Base-by-base conservation (phyloP, 441 rosid genomes). In the Rhodomyrtus psidioides region DNA sequence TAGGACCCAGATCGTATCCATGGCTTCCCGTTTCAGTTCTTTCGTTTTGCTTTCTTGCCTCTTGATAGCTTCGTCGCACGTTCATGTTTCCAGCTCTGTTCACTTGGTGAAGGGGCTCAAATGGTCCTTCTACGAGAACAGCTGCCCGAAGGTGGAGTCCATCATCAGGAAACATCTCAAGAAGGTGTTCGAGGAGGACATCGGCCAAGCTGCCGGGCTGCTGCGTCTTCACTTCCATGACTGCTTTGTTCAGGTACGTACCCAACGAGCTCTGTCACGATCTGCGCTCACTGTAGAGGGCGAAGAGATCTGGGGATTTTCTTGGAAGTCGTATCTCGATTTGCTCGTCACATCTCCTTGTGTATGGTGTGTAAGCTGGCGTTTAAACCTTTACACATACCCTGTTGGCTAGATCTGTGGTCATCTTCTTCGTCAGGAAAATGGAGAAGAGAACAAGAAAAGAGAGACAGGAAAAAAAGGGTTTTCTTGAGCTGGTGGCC, bases 181-280 rank as follows among this genome's bases (percentile, higher is more conserved):
- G 88, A 91, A 93, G 87, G 92, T 90, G 26, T 91, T 95, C 89
- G 90, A 89, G 85, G 82, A 89, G 26, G 98, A 96, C 44, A 91
- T 92, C 26, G 97, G 95, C 84, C 94, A 91, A 84, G 98, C 98
- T 59, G 98, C 98, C 46, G 98, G 94, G 62, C 88, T 95, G 74
- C 94, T 96, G 57, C 98, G 98, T 84, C 93, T 96, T 84, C 98
- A 95, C 86, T 93, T 95, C 89, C 98, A 96, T 46, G 98, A 96
- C 84, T 96, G 98, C 93, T 96, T 94, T 83, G 97, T 94, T 87
- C 93, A 92, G 98, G 98, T 93, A 86, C 65, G 1, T 55, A 6
- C 27, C 30, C 21, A 1, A 14, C 55, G 15, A 82, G 13, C 75
- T 26, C 51, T 21, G 65, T 55, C 65, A n/a, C 79, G 3, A 21